A percentile compares a stretch with the other conserved stretches of the same genome.
These are phyloP conservation scores for Chloropicon primus DNA, from an alignment of 139 green algal genomes.

Conservation along the genomic window DNA sequence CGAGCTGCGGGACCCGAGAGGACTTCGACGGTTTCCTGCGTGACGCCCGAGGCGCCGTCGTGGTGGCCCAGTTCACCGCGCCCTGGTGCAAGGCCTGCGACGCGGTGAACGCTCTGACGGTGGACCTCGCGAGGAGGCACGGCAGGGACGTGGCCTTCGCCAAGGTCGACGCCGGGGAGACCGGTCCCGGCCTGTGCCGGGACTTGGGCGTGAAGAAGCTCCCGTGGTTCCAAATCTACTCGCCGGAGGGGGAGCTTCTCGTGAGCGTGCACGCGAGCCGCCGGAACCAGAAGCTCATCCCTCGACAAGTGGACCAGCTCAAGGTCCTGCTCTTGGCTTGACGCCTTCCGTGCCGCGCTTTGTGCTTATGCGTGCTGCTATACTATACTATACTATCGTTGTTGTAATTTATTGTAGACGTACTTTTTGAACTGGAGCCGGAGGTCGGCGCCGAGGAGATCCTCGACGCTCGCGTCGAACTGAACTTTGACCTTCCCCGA, in stretches of 20 bases:
- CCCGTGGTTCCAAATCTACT: background rate
- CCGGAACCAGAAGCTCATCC: background rate
- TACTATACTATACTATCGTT: no score
- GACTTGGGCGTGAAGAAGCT: background rate
- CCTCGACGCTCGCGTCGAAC: background rate
- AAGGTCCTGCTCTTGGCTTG: no score
- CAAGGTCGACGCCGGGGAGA: background rate
- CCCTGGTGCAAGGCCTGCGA: background rate
- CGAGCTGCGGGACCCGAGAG: background rate
- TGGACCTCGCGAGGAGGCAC: background rate
- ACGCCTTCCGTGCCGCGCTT: no score
- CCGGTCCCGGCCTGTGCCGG: background rate
- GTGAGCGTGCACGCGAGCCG: background rate
- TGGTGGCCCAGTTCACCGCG: background rate
- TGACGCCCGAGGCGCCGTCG: background rate
- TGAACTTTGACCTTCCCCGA: conserved; percentile 68
- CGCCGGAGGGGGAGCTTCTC: background rate
- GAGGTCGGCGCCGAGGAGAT: background rate
- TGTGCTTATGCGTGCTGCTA: no score
- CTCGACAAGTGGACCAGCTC: background rate
- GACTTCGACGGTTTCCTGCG: background rate
- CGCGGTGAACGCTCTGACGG: background rate
- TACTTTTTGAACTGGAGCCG: background rate
- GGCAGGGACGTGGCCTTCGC: background rate
- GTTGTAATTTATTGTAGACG: background rate